These are phyloP conservation scores for Scutellaria minor DNA, from an alignment of 257 asterid species.

Conservation along the genomic window DNA sequence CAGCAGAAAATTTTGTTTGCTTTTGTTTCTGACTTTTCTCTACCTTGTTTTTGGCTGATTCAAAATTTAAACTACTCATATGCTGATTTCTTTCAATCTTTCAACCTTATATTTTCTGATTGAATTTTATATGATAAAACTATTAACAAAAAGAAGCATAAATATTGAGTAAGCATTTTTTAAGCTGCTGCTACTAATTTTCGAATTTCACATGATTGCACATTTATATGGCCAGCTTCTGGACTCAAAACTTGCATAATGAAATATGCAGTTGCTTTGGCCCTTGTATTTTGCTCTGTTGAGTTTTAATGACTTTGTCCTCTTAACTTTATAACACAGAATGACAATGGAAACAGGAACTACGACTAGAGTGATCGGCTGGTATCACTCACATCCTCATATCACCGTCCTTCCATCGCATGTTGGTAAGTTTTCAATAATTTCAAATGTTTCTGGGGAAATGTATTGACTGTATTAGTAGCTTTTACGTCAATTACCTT, in stretches of 20 bases:
- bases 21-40: neutral
- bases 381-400: conserved; percentile 99
- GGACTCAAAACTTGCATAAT: neutral
- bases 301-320: conserved; percentile 42
- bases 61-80: neutral
- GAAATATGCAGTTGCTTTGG: neutral
- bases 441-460: neutral
- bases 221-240: neutral
- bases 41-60: neutral
- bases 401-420: conserved; percentile 99
- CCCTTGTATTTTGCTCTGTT: neutral
- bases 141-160: conserved; percentile 10
- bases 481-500: neutral
- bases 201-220: neutral
- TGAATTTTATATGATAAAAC: neutral
- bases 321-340: conserved; percentile 82
- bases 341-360: conserved; percentile 80
- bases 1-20: neutral
- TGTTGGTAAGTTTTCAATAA: conserved; percentile 71
- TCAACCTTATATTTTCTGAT: neutral
- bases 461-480: neutral
- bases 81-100: neutral
- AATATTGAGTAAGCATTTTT: conserved; percentile 1
- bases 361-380: conserved; percentile 96
- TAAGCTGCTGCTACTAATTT: neutral